Percentiles rank a stretch among this genome's conserved stretches.
These are phyloP conservation scores for Suillus ampliporus DNA, from an alignment of 768 basidiomycete genomes.

Conservation along the genomic window DNA sequence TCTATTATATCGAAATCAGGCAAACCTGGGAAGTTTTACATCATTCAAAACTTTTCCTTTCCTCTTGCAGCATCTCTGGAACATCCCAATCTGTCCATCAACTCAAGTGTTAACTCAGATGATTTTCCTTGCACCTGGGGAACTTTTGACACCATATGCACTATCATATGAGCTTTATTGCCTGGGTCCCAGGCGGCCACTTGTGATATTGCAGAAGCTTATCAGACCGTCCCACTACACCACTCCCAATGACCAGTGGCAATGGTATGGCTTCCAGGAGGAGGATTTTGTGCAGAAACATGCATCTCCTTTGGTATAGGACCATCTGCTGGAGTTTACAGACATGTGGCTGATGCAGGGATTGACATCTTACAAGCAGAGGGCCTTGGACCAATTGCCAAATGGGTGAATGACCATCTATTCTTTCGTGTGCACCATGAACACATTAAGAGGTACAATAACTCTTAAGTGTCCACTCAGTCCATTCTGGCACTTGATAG, in stretches of 20 bases:
- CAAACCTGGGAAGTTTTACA: slow-evolving; percentile 37
- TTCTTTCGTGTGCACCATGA: slow-evolving; percentile 6
- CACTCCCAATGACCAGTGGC: slow-evolving; percentile 33
- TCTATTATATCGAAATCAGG: slow-evolving; percentile 43
- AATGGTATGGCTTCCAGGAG: slow-evolving; percentile 21
- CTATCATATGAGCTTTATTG: slow-evolving; percentile 30
- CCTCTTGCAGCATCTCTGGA: slow-evolving; percentile 30
- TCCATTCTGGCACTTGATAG: not conserved
- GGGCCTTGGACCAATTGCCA: not conserved
- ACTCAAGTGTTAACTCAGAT: slow-evolving; percentile 37
- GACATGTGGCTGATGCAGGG: slow-evolving; percentile 11
- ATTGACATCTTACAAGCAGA: not conserved
- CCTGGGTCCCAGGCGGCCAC: slow-evolving; percentile 35
- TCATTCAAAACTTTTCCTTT: slow-evolving; percentile 46
- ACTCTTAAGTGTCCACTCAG: not conserved
- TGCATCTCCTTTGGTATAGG: not conserved
- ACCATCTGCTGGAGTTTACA: not conserved
- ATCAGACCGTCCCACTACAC: slow-evolving; percentile 34
- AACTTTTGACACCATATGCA: slow-evolving; percentile 30
- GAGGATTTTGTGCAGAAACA: slow-evolving; percentile 20
- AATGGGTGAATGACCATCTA: slow-evolving; percentile 3
- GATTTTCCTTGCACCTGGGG: slow-evolving; percentile 51
- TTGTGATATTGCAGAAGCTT: slow-evolving; percentile 41
- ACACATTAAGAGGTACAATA: slow-evolving; percentile 14
- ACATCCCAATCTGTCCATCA: slow-evolving; percentile 43